phyloP scores from a whole-genome alignment of 305 asterid genomes.

The Fraxinus sp. region DNA sequence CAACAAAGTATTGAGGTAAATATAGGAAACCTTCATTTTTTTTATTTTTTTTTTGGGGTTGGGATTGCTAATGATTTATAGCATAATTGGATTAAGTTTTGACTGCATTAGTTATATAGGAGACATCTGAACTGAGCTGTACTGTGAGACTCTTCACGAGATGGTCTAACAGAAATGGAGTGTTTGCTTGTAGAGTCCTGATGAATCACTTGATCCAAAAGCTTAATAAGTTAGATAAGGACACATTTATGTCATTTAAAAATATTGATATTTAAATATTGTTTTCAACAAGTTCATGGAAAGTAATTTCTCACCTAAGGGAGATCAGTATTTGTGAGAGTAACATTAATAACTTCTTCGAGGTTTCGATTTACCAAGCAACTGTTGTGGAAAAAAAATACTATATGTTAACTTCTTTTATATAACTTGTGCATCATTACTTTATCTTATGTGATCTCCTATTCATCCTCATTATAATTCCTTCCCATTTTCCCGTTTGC shows the following conservation, averaged over 20 bases:
- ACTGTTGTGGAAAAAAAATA: not conserved
- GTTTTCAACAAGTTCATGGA: not conserved
- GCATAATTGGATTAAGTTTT: not conserved
- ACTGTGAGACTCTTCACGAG: not conserved
- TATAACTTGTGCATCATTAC: not conserved
- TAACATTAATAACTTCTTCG: not conserved
- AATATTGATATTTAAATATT: not conserved
- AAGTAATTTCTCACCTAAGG: not conserved
- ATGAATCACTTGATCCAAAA: not conserved
- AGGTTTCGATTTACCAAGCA: slow-evolving; percentile 14
- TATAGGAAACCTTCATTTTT: slow-evolving; percentile 4
- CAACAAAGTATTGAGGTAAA: slow-evolving; percentile 91
- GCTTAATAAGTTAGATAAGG: not conserved
- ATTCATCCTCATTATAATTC: slow-evolving; percentile 1
- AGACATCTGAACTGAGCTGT: not conserved
- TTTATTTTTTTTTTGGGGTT: not conserved
- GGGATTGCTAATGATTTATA: slow-evolving; percentile 4
- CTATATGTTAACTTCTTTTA: not conserved
- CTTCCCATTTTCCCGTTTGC: slow-evolving; percentile 21
- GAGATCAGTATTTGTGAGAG: slow-evolving; percentile 11
- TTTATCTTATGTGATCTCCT: slow-evolving; percentile 8
- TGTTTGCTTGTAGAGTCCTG: slow-evolving; percentile 2
- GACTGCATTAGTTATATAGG: slow-evolving; percentile 15
- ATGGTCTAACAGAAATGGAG: not conserved
- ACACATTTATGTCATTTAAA: not conserved